Conservation (phyloP, 257 asterid genomes). For the Gentiana straminea region DNA sequence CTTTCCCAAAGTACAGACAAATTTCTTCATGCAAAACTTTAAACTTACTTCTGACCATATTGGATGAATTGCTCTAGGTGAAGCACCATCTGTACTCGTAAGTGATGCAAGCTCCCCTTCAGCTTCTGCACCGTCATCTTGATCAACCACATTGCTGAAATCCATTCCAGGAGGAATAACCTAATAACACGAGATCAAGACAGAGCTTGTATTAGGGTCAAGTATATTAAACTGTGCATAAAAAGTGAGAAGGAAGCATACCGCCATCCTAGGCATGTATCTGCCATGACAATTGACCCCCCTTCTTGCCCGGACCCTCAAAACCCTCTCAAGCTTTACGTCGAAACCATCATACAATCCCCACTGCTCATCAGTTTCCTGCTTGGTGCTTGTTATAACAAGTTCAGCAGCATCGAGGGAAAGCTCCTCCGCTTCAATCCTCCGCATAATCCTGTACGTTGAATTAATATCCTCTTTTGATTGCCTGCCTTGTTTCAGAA, state of each 20-base stretch:
- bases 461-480: conserved; percentile 81
- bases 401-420: conserved; percentile 76
- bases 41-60: conserved; percentile 71
- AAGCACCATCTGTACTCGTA: conserved; percentile 41
- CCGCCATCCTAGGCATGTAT: conserved; percentile 89
- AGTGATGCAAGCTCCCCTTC: conserved; percentile 51
- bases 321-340: conserved; percentile 62
- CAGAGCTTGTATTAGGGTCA: no score
- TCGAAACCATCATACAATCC: conserved; percentile 84
- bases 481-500: conserved; percentile 68
- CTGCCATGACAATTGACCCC: conserved; percentile 79
- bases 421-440: conserved; percentile 80
- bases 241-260: conserved; percentile 14
- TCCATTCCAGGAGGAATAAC: conserved; percentile 94
- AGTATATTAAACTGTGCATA: neutral
- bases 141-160: conserved; percentile 59
- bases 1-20: neutral
- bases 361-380: conserved; percentile 90
- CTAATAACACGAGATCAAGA: conserved; percentile 13
- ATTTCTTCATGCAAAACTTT: neutral
- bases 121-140: conserved; percentile 48
- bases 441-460: conserved; percentile 69
- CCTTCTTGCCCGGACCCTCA: conserved; percentile 70
- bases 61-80: conserved; percentile 62
- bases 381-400: conserved; percentile 73